phyloP scores from a whole-genome alignment of 176 grass and related monocot species.

The Rhynchospora tenuis region DNA sequence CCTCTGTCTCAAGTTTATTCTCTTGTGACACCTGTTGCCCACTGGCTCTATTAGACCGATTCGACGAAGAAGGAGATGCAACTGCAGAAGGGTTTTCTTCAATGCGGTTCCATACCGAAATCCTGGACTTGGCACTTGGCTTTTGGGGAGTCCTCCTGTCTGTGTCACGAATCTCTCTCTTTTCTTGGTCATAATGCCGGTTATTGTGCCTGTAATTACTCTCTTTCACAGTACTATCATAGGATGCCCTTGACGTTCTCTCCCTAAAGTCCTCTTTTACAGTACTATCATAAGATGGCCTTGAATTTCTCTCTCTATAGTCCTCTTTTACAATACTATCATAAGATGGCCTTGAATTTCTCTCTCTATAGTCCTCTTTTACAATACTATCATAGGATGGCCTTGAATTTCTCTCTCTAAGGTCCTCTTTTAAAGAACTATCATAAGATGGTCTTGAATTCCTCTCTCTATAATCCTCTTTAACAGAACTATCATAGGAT shows the following conservation, averaged over 20 bases:
- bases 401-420: constrained; percentile 12
- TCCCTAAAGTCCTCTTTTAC: background rate
- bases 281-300: background rate
- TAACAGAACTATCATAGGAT: background rate
- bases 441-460: background rate
- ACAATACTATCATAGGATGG: constrained; percentile 20
- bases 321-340: too few species aligned
- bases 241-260: constrained; percentile 15
- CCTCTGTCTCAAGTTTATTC: constrained; percentile 39
- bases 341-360: constrained; percentile 21
- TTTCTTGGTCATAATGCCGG: constrained; percentile 39
- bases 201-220: background rate
- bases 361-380: too few species aligned
- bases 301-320: constrained; percentile 36
- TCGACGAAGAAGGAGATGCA: constrained; percentile 27
- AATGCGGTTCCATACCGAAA: constrained; percentile 87
- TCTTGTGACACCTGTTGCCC: constrained; percentile 9
- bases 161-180: constrained; percentile 43
- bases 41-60: background rate
- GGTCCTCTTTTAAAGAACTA: too few species aligned
- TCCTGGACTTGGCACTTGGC: constrained; percentile 33
- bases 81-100: constrained; percentile 44
- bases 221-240: constrained; percentile 26
- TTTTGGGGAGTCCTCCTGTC: constrained; percentile 11
- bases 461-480: constrained; percentile 30